Conservation (phyloP, 2,329 filamentous ascomycete species). For the Trichoderma cornu-damae region DNA sequence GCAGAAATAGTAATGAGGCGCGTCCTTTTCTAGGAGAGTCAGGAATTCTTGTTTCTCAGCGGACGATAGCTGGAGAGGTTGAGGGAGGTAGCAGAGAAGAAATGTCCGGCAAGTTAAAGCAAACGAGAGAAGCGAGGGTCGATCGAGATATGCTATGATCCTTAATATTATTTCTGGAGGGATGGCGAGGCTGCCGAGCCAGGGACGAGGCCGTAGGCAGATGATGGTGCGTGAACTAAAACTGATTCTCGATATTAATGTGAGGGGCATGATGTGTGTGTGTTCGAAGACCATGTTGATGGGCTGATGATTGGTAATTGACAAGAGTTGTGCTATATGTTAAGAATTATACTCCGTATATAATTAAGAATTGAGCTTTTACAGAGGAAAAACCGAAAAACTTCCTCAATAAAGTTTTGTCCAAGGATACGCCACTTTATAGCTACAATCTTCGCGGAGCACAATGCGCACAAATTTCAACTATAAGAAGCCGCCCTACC, state of each 20-base stretch:
- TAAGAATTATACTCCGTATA: background rate
- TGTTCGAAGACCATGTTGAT: background rate
- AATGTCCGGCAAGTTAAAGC: conserved; percentile 19
- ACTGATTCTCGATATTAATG: background rate
- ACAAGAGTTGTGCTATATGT: background rate
- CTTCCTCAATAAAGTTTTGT: too few relatives aligned
- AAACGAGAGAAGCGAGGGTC: conserved; percentile 11
- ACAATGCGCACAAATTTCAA: background rate
- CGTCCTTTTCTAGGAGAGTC: conserved; percentile 18
- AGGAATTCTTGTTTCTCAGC: conserved; percentile 12
- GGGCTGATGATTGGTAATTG: background rate
- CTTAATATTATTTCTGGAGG: conserved; percentile 16
- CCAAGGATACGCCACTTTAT: too few relatives aligned
- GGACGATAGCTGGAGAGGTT: background rate
- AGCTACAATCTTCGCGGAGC: too few relatives aligned
- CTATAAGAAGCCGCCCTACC: background rate
- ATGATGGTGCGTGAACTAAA: background rate
- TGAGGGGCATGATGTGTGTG: background rate
- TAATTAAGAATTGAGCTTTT: too few relatives aligned
- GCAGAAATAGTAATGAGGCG: conserved; percentile 13
- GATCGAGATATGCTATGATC: conserved; percentile 10
- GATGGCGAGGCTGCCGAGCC: conserved; percentile 9
- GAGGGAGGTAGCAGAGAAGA: conserved; percentile 3
- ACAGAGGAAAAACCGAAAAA: too few relatives aligned
- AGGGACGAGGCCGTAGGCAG: background rate